Evolutionary conservation across 2,329 filamentous ascomycete species (phyloP).

Genomic region (Penicillium sp.): DNA sequence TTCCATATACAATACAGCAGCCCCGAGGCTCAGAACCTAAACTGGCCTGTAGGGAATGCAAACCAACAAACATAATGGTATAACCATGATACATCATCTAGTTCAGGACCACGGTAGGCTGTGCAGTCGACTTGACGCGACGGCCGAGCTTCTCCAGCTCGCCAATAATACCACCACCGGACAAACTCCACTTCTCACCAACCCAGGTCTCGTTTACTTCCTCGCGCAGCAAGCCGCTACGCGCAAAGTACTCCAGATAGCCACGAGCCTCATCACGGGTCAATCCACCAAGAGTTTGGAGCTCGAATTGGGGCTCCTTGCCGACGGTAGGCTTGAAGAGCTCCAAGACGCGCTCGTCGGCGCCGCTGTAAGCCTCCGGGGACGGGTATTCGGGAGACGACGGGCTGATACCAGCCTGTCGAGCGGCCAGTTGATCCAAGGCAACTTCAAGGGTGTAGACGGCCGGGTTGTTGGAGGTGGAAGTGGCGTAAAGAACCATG

Average conservation of each 20-base stretch:
- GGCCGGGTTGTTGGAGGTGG: slow-evolving; percentile 61
- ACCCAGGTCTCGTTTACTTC: slow-evolving; percentile 66
- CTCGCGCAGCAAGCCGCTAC: slow-evolving; percentile 70
- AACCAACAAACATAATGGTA: slow-evolving; percentile 10
- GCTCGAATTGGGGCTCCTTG: slow-evolving; percentile 36
- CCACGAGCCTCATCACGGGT: slow-evolving; percentile 67
- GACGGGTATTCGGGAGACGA: slow-evolving; percentile 39
- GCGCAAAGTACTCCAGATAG: slow-evolving; percentile 89
- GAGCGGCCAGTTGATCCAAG: slow-evolving; percentile 48
- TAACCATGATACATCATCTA: slow-evolving; percentile 5
- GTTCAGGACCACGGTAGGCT: slow-evolving; percentile 8
- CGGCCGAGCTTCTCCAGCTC: slow-evolving; percentile 68
- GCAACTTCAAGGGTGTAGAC: slow-evolving; percentile 63
- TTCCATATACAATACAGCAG: slow-evolving; percentile 22
- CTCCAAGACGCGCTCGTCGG: slow-evolving; percentile 50
- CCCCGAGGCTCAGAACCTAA: neutral
- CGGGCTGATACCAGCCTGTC: slow-evolving; percentile 33
- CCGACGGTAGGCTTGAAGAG: slow-evolving; percentile 29
- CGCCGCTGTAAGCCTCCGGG: slow-evolving; percentile 48
- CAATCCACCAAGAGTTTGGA: slow-evolving; percentile 59
- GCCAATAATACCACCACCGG: slow-evolving; percentile 73
- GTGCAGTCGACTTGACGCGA: slow-evolving; percentile 12
- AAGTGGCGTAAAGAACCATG: slow-evolving; percentile 68
- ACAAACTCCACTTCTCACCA: slow-evolving; percentile 75
- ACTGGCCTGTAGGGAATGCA: slow-evolving; percentile 4